phyloP scores from a whole-genome alignment of 108 stramenopile genomes.

The Nannochloropsis salina region DNA sequence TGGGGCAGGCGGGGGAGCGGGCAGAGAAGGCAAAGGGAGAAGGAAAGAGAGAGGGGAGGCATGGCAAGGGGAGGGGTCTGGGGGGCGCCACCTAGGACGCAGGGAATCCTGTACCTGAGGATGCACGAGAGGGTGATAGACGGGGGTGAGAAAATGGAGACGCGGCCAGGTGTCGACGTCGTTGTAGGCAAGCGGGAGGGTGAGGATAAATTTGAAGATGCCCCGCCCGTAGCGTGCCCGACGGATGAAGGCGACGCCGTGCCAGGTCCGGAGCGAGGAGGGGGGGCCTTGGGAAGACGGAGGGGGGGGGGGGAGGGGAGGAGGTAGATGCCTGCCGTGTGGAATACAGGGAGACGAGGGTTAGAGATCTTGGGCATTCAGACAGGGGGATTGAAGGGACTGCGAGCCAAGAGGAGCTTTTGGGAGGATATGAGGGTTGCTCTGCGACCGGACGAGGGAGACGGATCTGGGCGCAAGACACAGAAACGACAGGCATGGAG shows the following conservation, averaged over 20 bases:
- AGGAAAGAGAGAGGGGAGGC: not conserved
- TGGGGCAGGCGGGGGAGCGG: not conserved
- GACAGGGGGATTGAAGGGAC: too few relatives aligned
- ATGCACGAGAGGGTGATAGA: slow-evolving; percentile 83
- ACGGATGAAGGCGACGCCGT: slow-evolving; percentile 17
- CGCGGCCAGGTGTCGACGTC: slow-evolving; percentile 70
- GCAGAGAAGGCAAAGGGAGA: not conserved
- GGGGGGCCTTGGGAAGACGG: not conserved
- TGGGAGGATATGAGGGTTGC: not conserved
- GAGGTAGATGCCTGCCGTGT: not conserved
- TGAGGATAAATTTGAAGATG: slow-evolving; percentile 76
- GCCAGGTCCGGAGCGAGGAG: slow-evolving; percentile 3
- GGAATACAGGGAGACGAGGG: not conserved
- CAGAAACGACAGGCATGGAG: too few relatives aligned
- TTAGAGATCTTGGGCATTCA: too few relatives aligned
- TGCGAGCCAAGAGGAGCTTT: too few relatives aligned
- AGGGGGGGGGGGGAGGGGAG: not conserved
- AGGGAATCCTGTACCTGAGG: slow-evolving; percentile 29
- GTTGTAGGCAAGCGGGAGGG: slow-evolving; percentile 74
- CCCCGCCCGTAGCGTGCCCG: slow-evolving; percentile 51
- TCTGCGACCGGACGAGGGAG: not conserved
- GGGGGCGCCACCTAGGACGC: not conserved
- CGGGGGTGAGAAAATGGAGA: slow-evolving; percentile 66
- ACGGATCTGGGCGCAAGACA: not conserved
- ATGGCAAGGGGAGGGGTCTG: not conserved